Conservation (phyloP, 768 basidiomycete species). For the Panaeolus papilionaceus region DNA sequence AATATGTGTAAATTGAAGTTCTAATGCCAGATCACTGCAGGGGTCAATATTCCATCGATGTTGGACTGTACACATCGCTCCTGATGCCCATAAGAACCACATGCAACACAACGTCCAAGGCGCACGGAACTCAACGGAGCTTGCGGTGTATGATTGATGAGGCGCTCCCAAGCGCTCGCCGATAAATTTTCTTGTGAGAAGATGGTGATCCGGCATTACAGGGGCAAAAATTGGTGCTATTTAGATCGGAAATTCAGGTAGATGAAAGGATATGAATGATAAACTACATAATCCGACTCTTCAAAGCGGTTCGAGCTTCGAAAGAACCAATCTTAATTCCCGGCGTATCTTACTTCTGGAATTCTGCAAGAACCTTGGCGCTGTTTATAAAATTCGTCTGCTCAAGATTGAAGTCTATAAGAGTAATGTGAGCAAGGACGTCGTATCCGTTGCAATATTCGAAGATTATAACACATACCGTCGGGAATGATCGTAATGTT, state of each 20-base stretch:
- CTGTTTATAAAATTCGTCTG: conserved; percentile 51
- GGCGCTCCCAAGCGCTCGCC: conserved; percentile 1
- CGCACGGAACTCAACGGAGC: background rate
- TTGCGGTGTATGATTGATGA: background rate
- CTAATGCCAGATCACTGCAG: background rate
- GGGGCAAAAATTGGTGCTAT: background rate
- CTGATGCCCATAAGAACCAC: background rate
- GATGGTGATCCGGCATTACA: background rate
- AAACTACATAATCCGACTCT: background rate
- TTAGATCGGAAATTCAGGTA: background rate
- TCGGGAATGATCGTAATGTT: conserved; percentile 63
- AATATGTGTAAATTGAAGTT: background rate
- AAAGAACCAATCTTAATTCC: background rate
- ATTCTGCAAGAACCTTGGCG: conserved; percentile 45
- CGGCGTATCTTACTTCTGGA: conserved; percentile 44
- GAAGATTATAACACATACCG: conserved; percentile 37
- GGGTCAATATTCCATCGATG: background rate
- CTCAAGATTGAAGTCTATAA: conserved; percentile 47
- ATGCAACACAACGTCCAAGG: background rate
- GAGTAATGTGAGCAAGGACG: background rate
- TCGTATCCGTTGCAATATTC: background rate
- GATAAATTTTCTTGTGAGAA: background rate
- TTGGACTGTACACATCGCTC: background rate
- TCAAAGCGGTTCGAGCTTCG: background rate
- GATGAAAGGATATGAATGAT: background rate